Base-by-base conservation (phyloP, 371 early-diverging fungal genomes). In the Entomophthora muscae region DNA sequence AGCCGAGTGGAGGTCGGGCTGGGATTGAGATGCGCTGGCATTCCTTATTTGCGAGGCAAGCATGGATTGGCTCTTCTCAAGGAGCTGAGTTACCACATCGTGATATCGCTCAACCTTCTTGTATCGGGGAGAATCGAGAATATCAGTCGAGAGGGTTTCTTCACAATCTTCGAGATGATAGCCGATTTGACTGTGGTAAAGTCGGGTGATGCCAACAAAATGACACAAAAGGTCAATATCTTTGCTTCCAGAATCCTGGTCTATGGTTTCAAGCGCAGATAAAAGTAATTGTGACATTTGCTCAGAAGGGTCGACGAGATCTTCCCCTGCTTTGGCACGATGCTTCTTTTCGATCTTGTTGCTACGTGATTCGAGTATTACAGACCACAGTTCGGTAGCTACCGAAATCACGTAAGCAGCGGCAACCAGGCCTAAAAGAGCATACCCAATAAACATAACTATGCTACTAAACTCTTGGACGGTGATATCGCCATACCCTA, bases 401-500 rank as follows among this genome's bases (percentile, higher is more conserved):
- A 53, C 63, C 29, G 63, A 63, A n/a, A 63, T 63, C 23, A 63
- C 21, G 24, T 63, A 63, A 29, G 63, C 63, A 3, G 52, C 52
- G n/a, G 63, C 30, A 13, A 53, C 54, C 54, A 63, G n/a, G 3
- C 63, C 63, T 2, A 63, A 17, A 12, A 63, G 32, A 13, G 63
- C 22, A 23, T 63, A 63, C 12, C 24, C 53, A 3, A 51, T 52
- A 52, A 63, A 63, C 23, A 63, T 30, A 28, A 63, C 31, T 53
- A 54, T 52, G n/a, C 63, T 27, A 10, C 7, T 7, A 24, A 63
- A 53, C 1, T 23, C n/a, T 23, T 24, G 23, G 1, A 54, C 13
- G 2, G 54, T 63, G 2, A 54, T 63, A 55, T 63, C 55, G 12
- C 63, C 63, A 29, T 63, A 63, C 24, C 64, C 64, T 27, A 64